Evolutionary conservation across 176 grass and related monocot species (phyloP).

Genomic region (Oryza brachyantha): DNA sequence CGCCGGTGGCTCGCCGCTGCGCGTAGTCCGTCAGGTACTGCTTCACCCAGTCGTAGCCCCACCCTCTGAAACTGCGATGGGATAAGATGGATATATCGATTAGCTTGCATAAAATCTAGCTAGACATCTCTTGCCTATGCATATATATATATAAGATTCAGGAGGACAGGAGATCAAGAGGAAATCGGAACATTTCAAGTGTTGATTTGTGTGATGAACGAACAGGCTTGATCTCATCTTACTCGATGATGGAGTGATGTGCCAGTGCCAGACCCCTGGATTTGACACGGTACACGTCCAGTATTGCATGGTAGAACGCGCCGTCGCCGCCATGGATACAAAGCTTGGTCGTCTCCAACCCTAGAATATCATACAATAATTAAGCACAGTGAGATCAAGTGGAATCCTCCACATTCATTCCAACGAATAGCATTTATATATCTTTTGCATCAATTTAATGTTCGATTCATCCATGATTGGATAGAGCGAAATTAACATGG

Average conservation of each 20-base stretch:
- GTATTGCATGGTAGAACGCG: constrained; percentile 46
- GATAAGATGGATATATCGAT: too few relatives aligned
- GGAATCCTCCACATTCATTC: background rate
- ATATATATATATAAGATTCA: background rate
- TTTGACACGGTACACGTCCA: constrained; percentile 28
- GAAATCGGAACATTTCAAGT: background rate
- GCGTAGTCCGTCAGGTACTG: constrained; percentile 39
- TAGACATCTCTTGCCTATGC: too few relatives aligned
- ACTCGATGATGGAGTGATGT: constrained; percentile 45
- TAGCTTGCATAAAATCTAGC: too few relatives aligned
- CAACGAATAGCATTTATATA: background rate
- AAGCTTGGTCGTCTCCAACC: constrained; percentile 27
- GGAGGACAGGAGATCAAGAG: background rate
- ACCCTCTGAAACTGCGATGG: constrained; percentile 33
- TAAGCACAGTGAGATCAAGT: background rate
- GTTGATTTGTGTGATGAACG: too few relatives aligned
- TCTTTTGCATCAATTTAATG: background rate
- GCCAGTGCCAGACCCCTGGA: background rate
- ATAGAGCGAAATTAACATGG: background rate
- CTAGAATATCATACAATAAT: background rate
- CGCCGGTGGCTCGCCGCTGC: background rate
- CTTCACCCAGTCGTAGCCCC: constrained; percentile 41
- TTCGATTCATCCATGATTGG: too few relatives aligned
- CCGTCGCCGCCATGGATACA: constrained; percentile 41
- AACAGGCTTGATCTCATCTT: background rate